phyloP scores from a whole-genome alignment of 2,329 filamentous ascomycete species.

The Epichloe sibirici region DNA sequence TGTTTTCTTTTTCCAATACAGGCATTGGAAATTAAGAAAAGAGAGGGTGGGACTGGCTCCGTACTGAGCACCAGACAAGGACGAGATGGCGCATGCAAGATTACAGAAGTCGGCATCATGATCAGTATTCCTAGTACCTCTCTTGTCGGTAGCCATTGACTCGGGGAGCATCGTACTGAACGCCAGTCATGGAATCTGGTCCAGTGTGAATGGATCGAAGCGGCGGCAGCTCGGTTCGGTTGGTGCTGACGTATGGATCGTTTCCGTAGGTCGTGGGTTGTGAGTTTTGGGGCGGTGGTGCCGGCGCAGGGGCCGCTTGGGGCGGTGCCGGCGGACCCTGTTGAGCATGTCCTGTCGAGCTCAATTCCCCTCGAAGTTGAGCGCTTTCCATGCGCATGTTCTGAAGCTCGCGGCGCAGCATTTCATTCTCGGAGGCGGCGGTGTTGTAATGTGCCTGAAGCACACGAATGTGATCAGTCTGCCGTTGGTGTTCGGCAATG shows the following conservation, averaged over 20 bases:
- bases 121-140: constrained; percentile 16
- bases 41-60: background rate
- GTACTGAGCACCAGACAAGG: background rate
- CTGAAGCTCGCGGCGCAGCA: constrained; percentile 37
- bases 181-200: constrained; percentile 53
- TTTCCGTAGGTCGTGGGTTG: constrained; percentile 13
- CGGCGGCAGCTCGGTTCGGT: constrained; percentile 42
- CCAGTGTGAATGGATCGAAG: constrained; percentile 38
- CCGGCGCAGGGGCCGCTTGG: constrained; percentile 10
- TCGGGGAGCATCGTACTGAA: constrained; percentile 45
- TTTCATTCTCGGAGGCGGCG: constrained; percentile 31
- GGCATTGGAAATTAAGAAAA: background rate
- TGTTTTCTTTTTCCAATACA: too few species aligned
- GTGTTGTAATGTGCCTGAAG: constrained; percentile 33
- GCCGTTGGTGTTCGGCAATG: constrained; percentile 48
- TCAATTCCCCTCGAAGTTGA: constrained; percentile 29
- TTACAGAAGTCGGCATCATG: background rate
- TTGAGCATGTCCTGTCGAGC: constrained; percentile 11
- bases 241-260: constrained; percentile 20
- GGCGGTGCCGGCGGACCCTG: constrained; percentile 16
- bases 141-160: constrained; percentile 34
- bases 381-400: constrained; percentile 34
- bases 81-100: background rate
- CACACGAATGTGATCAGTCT: constrained; percentile 34
- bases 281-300: constrained; percentile 6